Base-by-base conservation (phyloP, 352 stramenopile genomes). In the Thraustotheca clavata region DNA sequence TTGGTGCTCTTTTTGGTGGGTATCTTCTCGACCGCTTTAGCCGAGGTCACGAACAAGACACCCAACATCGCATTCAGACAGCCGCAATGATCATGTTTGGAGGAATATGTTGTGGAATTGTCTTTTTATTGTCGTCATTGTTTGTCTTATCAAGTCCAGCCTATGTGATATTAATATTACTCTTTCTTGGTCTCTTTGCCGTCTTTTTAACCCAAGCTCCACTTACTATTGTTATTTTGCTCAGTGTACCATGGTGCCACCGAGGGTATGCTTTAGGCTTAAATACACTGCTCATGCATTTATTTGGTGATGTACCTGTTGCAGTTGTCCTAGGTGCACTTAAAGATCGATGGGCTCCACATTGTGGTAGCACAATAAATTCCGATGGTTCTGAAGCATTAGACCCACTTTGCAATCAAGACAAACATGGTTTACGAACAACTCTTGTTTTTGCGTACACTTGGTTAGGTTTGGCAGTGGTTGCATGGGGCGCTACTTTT, bases 231-330 rank as follows among this genome's bases (percentile, higher is more conserved):
- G 79, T 77, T 14, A 76, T 96, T 31, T 89, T 98, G 62, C 76
- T 97, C 43, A 77, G 91, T 0, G 96, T 98, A 50, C 86, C 92
- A 9, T 77, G 83, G 67, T 85, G 76, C n/a, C 82, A 90, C 38
- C 84, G 91, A 34, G 77, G 91, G 0, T 95, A 98, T 76, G 89
- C 88, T n/a, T 80, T 97, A 49, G 91, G 87, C 1, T 80, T 96
- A 38, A 96, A 95, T 72, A 96, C 84, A 41, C 71, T 98, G 6
- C 69, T 95, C 34, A 94, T 96, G 52, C 95, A 98, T 75, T 74
- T 84, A 6, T 72, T 98, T 12, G 95, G 95, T 7, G 95, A 98
- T 71, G 95, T 98, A 12, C 94, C 95, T 24, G 89, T 87, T 16
- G 94, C 95, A 2, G 88, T 98, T 47, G 76, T 98, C 35, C 72